Evolutionary conservation across 306 rosid genomes (phyloP).

Genomic region (Trifolium pratense): DNA sequence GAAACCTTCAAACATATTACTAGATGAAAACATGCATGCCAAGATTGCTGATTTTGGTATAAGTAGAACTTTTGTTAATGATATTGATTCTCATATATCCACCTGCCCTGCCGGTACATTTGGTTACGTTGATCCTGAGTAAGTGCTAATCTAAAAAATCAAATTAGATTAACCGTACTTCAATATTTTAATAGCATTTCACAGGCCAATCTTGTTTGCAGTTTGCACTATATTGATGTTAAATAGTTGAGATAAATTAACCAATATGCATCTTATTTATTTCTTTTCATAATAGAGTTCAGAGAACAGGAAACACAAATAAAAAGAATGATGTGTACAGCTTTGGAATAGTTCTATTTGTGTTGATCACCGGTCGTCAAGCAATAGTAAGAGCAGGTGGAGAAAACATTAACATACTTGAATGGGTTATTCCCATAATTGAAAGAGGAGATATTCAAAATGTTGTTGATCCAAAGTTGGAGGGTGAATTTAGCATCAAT

Average conservation of each 20-base stretch:
- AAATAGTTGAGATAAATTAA: too few relatives aligned
- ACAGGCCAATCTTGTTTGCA: too few relatives aligned
- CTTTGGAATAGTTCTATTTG: conserved; percentile 50
- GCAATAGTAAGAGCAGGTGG: conserved; percentile 21
- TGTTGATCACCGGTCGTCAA: conserved; percentile 40
- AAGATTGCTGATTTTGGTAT: conserved; percentile 61
- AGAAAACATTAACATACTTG: conserved; percentile 30
- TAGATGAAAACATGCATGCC: conserved; percentile 46
- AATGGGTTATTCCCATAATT: conserved; percentile 41
- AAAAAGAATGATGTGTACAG: conserved; percentile 37
- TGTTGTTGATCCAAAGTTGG: conserved; percentile 41
- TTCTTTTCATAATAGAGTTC: too few relatives aligned
- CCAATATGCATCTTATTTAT: too few relatives aligned
- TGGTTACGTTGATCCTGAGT: conserved; percentile 60
- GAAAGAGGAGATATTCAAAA: conserved; percentile 38
- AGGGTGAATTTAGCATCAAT: conserved; percentile 32
- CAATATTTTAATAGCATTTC: neutral
- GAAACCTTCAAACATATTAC: conserved; percentile 59
- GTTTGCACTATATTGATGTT: too few relatives aligned
- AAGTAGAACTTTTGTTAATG: conserved; percentile 41
- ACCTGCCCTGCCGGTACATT: conserved; percentile 47
- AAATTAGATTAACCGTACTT: neutral
- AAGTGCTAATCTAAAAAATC: conserved; percentile 21
- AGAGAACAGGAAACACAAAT: too few relatives aligned
- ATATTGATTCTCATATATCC: conserved; percentile 42